Conservation (phyloP, 192 early-diverging fungal genomes). For the Backusella tuberculispora region DNA sequence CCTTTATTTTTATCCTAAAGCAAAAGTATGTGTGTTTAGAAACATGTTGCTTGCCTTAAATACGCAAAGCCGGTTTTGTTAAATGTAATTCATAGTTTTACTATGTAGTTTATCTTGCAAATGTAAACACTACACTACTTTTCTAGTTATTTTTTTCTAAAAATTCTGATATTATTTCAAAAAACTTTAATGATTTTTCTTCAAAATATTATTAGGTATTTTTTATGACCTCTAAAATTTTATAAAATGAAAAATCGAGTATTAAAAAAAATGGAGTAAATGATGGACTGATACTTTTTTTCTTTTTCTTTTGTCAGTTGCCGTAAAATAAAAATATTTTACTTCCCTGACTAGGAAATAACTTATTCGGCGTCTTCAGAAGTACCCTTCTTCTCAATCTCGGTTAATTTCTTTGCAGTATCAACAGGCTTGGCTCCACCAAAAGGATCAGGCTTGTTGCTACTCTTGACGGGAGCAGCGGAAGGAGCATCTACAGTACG, state of each 20-base stretch:
- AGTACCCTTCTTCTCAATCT: constrained; percentile 53
- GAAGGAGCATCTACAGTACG: constrained; percentile 35
- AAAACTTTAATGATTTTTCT: too few species aligned
- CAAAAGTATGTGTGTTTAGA: too few species aligned
- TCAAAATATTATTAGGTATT: too few species aligned
- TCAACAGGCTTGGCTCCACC: constrained; percentile 68
- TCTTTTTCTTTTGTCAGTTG: neutral
- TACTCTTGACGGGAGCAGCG: constrained; percentile 5
- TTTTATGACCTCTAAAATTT: too few species aligned
- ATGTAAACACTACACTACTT: too few species aligned
- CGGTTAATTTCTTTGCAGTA: constrained; percentile 51
- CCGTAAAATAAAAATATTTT: neutral
- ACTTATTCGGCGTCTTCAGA: neutral
- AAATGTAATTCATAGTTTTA: too few species aligned
- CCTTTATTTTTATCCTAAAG: too few species aligned
- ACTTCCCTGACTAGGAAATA: neutral
- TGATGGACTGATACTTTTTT: constrained; percentile 5
- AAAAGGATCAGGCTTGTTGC: constrained; percentile 62
- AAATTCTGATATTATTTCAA: too few species aligned
- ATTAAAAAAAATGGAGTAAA: constrained; percentile 14
- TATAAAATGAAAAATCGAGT: constrained; percentile 1
- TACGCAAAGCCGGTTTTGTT: too few species aligned
- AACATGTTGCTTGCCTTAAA: too few species aligned
- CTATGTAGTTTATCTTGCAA: too few species aligned
- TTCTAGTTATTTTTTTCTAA: too few species aligned